A percentile compares a stretch with the other conserved stretches of the same genome.
These are phyloP conservation scores for Ceratocystis cacaofunesta DNA, from an alignment of 2,329 filamentous ascomycete species.

Conservation along the genomic window DNA sequence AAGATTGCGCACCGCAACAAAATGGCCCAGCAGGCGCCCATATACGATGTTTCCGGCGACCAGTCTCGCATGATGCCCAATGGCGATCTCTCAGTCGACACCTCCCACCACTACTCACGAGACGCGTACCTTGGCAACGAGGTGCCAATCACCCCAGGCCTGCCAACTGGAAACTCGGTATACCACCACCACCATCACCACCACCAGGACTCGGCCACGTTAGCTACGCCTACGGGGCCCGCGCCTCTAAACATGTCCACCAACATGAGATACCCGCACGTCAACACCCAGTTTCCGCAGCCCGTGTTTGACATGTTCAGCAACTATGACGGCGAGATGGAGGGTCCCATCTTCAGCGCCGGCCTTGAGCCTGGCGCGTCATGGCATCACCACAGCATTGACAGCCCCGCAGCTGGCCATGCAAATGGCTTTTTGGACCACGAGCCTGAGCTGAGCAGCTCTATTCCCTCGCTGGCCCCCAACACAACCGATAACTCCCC, in stretches of 20 bases:
- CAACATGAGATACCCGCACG: constrained; percentile 33
- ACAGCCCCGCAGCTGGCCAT: constrained; percentile 11
- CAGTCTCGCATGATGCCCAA: neutral
- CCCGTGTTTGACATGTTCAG: constrained; percentile 1
- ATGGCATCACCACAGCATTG: constrained; percentile 4
- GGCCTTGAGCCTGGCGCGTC: neutral
- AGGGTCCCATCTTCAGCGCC: constrained; percentile 2
- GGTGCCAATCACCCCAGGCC: constrained; percentile 5
- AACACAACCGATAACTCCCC: constrained; percentile 11
- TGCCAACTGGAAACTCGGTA: neutral
- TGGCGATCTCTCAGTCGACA: neutral
- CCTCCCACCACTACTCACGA: neutral
- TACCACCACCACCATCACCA: neutral
- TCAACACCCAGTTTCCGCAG: neutral
- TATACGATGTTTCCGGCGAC: neutral
- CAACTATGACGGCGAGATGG: constrained; percentile 3
- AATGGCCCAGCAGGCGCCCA: neutral
- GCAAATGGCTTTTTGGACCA: constrained; percentile 3
- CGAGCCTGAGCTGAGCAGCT: constrained; percentile 12
- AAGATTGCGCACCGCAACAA: constrained; percentile 2
- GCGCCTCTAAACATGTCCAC: constrained; percentile 42
- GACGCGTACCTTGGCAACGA: neutral
- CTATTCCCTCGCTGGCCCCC: constrained; percentile 11
- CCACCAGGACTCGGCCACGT: neutral
- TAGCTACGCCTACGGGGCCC: constrained; percentile 27